A percentile compares a stretch with the other conserved stretches of the same genome.
These are phyloP conservation scores for Neolentinus lepideus DNA, from an alignment of 1,284 basidiomycete genomes.

Conservation along the genomic window DNA sequence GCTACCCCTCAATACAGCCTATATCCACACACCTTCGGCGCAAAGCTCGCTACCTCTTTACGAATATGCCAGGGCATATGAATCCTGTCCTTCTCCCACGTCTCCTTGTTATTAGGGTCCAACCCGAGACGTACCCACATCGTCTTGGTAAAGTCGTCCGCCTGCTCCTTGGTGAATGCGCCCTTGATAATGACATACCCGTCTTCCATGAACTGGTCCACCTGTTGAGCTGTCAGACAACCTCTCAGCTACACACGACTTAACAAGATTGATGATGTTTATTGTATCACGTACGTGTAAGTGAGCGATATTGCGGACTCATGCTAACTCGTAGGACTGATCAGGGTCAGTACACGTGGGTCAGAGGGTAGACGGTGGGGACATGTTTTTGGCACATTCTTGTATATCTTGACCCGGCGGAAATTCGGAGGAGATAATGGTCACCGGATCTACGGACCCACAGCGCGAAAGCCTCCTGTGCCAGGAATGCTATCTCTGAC, in stretches of 20 bases:
- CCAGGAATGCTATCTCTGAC: too few relatives aligned
- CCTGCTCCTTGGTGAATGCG: conserved; percentile 45
- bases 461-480: too few relatives aligned
- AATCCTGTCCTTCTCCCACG: conserved; percentile 40
- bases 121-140: conserved; percentile 47
- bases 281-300: too few relatives aligned
- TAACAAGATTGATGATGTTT: too few relatives aligned
- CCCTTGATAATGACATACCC: conserved; percentile 48
- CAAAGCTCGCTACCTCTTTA: conserved; percentile 38
- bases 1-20: neutral
- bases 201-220: conserved; percentile 45
- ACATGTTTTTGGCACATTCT: neutral
- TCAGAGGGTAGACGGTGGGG: too few relatives aligned
- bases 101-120: conserved; percentile 43
- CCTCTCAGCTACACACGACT: too few relatives aligned
- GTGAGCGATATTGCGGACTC: too few relatives aligned
- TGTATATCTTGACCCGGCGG: neutral
- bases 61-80: conserved; percentile 48
- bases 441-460: neutral
- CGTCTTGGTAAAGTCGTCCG: conserved; percentile 38
- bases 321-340: too few relatives aligned
- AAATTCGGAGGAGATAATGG: neutral
- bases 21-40: conserved; percentile 35
- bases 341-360: neutral
- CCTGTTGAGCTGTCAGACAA: conserved; percentile 30